Conservation (phyloP, 306 rosid species). For the Sesbania bispinosa region DNA sequence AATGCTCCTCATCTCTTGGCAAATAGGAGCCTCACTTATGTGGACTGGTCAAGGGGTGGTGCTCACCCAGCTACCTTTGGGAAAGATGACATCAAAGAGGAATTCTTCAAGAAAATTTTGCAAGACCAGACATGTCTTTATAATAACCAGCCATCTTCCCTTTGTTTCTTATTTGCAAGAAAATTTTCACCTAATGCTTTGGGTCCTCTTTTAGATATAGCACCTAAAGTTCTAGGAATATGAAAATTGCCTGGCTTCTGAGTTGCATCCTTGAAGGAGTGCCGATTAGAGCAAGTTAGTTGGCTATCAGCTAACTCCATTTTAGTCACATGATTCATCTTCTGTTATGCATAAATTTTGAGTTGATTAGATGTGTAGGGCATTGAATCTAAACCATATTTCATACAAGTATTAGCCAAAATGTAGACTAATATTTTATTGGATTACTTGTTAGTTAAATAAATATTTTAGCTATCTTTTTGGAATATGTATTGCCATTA, state of each 20-base stretch:
- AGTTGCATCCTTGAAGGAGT: slow-evolving; percentile 26
- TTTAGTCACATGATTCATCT: slow-evolving; percentile 24
- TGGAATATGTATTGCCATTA: slow-evolving; percentile 15
- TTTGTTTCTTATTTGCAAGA: slow-evolving; percentile 92
- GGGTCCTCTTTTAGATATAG: slow-evolving; percentile 64
- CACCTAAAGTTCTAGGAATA: slow-evolving; percentile 67
- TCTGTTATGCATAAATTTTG: slow-evolving; percentile 28
- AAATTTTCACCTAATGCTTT: slow-evolving; percentile 95
- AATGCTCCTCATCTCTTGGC: slow-evolving; percentile 73
- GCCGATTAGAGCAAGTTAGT: slow-evolving; percentile 27
- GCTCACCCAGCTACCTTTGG: slow-evolving; percentile 99
- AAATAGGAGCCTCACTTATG: slow-evolving; percentile 82
- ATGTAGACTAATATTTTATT: slow-evolving; percentile 21
- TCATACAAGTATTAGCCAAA: slow-evolving; percentile 27
- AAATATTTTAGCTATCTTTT: slow-evolving; percentile 22
- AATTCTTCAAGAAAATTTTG: slow-evolving; percentile 64
- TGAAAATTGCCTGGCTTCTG: slow-evolving; percentile 34
- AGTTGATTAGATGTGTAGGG: slow-evolving; percentile 38
- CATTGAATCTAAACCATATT: slow-evolving; percentile 35
- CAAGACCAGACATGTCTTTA: slow-evolving; percentile 61
- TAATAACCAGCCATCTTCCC: slow-evolving; percentile 78
- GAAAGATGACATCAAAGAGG: slow-evolving; percentile 70
- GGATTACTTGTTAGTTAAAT: slow-evolving; percentile 27
- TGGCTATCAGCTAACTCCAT: slow-evolving; percentile 34
- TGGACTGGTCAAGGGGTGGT: slow-evolving; percentile 98